These are phyloP conservation scores for Cercospora sp. DNA, from an alignment of 2,329 filamentous ascomycete genomes.

Conservation along the genomic window DNA sequence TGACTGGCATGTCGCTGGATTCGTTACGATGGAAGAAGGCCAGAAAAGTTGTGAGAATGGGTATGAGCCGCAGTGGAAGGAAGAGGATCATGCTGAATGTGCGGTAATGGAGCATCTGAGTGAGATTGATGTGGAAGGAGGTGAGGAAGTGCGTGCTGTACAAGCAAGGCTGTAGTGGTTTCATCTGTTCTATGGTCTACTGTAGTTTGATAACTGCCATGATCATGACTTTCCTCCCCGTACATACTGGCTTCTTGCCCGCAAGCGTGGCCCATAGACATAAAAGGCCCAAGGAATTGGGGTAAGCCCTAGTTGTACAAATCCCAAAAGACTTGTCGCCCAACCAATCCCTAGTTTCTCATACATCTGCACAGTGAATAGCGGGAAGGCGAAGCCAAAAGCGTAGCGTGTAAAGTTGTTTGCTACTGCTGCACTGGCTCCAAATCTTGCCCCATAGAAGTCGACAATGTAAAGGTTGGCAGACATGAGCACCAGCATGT, in stretches of 20 bases:
- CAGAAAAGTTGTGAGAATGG: not conserved
- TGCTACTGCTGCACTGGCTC: not conserved
- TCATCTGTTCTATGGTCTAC: not conserved
- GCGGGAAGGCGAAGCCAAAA: not conserved
- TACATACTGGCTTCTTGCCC: not conserved
- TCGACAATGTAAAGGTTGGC: not conserved
- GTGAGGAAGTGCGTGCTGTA: not conserved
- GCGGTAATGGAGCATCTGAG: not conserved
- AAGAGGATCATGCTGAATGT: not conserved
- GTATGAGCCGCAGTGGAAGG: not conserved
- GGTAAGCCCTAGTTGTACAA: not conserved
- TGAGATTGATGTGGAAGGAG: not conserved
- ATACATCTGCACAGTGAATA: not conserved
- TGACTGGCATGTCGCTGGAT: not conserved
- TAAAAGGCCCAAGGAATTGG: not conserved
- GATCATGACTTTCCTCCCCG: not conserved
- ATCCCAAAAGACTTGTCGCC: not conserved
- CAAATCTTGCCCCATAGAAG: not conserved
- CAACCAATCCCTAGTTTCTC: not conserved
- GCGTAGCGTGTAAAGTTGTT: not conserved
- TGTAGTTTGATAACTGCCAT: not conserved
- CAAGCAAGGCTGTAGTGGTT: not conserved
- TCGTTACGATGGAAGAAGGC: not conserved
- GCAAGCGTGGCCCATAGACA: not conserved
- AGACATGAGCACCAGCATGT: not conserved